These are phyloP conservation scores for Penicillium sp. DNA, from an alignment of 2,329 filamentous ascomycete species.

Conservation along the genomic window DNA sequence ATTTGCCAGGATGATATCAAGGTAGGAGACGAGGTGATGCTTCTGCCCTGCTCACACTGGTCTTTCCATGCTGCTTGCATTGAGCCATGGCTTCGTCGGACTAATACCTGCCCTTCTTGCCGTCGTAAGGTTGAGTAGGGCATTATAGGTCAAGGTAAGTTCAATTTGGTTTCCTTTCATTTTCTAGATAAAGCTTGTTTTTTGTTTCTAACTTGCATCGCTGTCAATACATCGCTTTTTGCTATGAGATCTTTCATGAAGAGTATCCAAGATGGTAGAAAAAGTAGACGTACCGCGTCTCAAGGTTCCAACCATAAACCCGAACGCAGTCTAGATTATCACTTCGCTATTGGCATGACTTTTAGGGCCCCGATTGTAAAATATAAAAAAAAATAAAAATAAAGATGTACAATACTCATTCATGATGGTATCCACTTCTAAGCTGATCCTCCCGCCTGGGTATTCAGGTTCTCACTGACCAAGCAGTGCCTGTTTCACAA, in stretches of 20 bases:
- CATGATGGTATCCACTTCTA: not conserved
- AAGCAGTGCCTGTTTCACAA: constrained; percentile 6
- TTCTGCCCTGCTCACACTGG: not conserved
- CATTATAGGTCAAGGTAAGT: not conserved
- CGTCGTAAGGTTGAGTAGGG: not conserved
- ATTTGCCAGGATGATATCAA: not conserved
- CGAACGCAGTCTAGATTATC: too few relatives aligned
- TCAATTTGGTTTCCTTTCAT: too few relatives aligned
- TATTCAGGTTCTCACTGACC: not conserved
- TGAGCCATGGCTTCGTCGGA: not conserved
- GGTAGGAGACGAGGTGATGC: not conserved
- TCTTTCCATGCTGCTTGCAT: not conserved
- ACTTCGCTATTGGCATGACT: too few relatives aligned
- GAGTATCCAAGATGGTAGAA: too few relatives aligned
- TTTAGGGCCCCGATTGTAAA: too few relatives aligned
- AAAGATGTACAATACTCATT: not conserved
- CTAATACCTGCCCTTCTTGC: not conserved
- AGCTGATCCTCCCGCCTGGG: not conserved
- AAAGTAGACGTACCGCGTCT: too few relatives aligned
- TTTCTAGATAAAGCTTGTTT: not conserved
- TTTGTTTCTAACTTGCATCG: not conserved
- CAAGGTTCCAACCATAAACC: too few relatives aligned
- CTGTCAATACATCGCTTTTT: too few relatives aligned
- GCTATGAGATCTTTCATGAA: too few relatives aligned
- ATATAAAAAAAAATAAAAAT: too few relatives aligned